A percentile compares a stretch with the other conserved stretches of the same genome.
phyloP scores from a whole-genome alignment of 139 green algal species.

The Auxenochlorella pyrenoidosa region DNA sequence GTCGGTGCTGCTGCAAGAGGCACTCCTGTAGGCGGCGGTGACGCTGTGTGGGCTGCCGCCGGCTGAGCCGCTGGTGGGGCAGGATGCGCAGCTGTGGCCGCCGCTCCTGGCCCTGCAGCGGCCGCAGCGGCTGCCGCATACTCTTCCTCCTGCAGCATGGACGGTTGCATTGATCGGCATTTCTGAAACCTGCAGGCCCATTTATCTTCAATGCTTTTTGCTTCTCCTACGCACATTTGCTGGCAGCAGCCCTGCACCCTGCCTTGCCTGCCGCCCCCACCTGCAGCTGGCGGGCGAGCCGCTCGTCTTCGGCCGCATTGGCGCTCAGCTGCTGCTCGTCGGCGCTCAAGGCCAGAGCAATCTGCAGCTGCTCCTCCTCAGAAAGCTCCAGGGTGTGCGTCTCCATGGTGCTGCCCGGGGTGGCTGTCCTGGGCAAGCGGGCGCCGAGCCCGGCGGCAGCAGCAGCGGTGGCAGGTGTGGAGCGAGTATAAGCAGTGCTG shows the following conservation, averaged over 20 bases:
- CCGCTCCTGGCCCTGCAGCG: background rate
- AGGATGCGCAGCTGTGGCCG: background rate
- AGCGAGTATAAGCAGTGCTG: background rate
- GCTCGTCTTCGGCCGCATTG: background rate
- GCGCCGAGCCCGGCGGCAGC: background rate
- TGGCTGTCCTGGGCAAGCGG: background rate
- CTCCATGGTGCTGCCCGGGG: background rate
- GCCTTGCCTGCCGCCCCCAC: background rate
- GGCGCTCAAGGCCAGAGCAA: conserved; percentile 40
- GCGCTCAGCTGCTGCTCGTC: conserved; percentile 6
- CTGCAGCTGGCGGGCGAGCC: conserved; percentile 10
- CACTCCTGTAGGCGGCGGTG: background rate
- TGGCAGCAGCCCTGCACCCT: background rate
- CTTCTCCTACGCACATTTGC: background rate
- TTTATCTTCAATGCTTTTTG: background rate
- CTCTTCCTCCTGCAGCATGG: background rate
- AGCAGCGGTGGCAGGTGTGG: background rate
- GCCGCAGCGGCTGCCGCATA: background rate
- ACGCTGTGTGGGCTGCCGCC: background rate
- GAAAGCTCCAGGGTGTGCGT: conserved; percentile 13
- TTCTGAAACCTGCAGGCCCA: background rate
- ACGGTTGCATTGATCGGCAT: background rate
- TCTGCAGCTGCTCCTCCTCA: conserved; percentile 50
- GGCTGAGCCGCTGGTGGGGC: background rate
- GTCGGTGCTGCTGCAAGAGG: background rate